Base-by-base conservation (phyloP, 1,284 basidiomycete species). In the Ceratobasidium sp. region DNA sequence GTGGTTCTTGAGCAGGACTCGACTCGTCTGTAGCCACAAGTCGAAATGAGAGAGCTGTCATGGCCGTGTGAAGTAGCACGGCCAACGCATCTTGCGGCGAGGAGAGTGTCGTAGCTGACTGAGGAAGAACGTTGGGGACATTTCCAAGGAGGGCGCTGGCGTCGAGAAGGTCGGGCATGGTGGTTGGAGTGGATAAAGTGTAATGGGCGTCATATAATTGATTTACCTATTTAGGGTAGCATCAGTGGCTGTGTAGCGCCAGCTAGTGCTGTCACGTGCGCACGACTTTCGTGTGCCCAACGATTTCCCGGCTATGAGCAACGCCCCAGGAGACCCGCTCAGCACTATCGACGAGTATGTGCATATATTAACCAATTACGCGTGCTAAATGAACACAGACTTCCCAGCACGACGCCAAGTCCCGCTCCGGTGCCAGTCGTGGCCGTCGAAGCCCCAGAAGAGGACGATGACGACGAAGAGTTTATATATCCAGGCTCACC, bases 31-130 rank as follows among this genome's bases (percentile, higher is more conserved):
- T 81, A 8, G 85, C 88, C 74, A 89, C 83, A 57, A 93, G 82
- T 62, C 91, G 87, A 80, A 93, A 93, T 10, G 83, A 86, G n/a
- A 93, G 82, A 9, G 84, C 78, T 69, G 84, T 81, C 78, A 93
- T 83, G 32, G 85, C 82, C 10, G 89, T 81, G 75, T 93, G 92
- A 1, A 89, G 76, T n/a, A 94, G 84, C 10, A 86, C 86, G 39
- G 88, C 85, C n/a, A 93, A 78, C 0, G 81, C 92, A 83, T 93
- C 91, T 59, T 91, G 86, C 5, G 85, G 80, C 14, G 86, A 87
- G 0, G 80, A 76, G 1, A 93, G 79, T 12, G 76, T 78, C 75
- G 84, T 86, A 72, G 83, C 82, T 0, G 82, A 79, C 0, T 76
- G 52, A 0, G 91, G 89, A 2, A 93, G 83, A 16, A 90, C 77